These are phyloP conservation scores for Xylaria bambusicola DNA, from an alignment of 495 filamentous ascomycete genomes.

Conservation along the genomic window DNA sequence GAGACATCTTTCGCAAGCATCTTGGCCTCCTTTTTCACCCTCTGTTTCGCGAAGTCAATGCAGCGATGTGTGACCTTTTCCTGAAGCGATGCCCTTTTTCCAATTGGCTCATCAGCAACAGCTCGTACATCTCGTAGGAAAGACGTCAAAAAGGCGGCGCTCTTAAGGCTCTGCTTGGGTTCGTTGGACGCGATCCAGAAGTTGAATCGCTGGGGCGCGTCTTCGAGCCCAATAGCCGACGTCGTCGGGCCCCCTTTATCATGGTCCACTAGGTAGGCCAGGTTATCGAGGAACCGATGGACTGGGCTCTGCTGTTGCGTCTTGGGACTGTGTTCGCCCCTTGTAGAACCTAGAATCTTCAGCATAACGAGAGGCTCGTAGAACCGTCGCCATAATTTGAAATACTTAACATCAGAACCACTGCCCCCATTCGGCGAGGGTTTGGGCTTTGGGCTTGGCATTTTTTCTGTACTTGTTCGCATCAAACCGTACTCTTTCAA, in stretches of 20 bases:
- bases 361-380: slow-evolving; percentile 38
- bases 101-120: not conserved
- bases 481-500: too few species aligned
- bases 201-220: slow-evolving; percentile 21
- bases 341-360: slow-evolving; percentile 30
- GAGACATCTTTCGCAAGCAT: not conserved
- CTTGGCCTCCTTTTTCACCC: slow-evolving; percentile 22
- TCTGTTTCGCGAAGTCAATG: slow-evolving; percentile 10
- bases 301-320: slow-evolving; percentile 3
- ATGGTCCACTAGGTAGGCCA: slow-evolving; percentile 40
- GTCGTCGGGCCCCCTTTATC: slow-evolving; percentile 34
- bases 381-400: slow-evolving; percentile 30
- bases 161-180: slow-evolving; percentile 2
- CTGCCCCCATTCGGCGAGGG: too few species aligned
- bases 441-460: slow-evolving; percentile 29
- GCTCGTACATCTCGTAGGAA: not conserved
- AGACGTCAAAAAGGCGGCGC: slow-evolving; percentile 22
- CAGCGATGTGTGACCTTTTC: slow-evolving; percentile 3
- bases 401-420: slow-evolving; percentile 3
- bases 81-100: not conserved
- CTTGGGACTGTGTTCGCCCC: slow-evolving; percentile 26
- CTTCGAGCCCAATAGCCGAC: slow-evolving; percentile 38
- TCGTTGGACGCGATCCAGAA: slow-evolving; percentile 40
- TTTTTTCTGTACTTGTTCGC: not conserved
- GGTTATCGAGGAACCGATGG: slow-evolving; percentile 30